Evolutionary conservation across 306 rosid genomes (phyloP).

Genomic region (Senna tora): DNA sequence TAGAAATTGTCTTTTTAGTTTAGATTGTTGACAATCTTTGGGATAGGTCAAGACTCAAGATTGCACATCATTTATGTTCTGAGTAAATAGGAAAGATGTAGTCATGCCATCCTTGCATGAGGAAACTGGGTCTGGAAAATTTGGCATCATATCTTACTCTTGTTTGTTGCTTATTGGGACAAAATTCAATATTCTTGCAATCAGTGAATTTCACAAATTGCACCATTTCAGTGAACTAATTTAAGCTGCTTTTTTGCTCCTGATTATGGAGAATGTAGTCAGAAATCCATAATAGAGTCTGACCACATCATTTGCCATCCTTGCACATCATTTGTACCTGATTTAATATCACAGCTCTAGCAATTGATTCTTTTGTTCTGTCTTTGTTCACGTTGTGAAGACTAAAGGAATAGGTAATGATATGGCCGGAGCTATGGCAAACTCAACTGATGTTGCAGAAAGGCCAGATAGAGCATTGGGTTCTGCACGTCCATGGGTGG

Average conservation of each 20-base stretch:
- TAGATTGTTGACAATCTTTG: constrained; percentile 27
- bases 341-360: constrained; percentile 1
- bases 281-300: too few species aligned
- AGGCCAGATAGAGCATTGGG: constrained; percentile 54
- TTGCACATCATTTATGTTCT: constrained; percentile 6
- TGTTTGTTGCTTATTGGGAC: constrained; percentile 24
- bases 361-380: constrained; percentile 28
- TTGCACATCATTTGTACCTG: not conserved
- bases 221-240: not conserved
- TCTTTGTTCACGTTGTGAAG: constrained; percentile 49
- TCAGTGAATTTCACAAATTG: constrained; percentile 5
- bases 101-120: constrained; percentile 24
- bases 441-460: constrained; percentile 59
- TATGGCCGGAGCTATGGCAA: constrained; percentile 49
- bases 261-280: too few species aligned
- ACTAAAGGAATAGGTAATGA: constrained; percentile 69
- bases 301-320: too few species aligned
- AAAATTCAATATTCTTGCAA: constrained; percentile 1
- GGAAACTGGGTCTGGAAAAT: constrained; percentile 23
- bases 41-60: constrained; percentile 18
- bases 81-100: constrained; percentile 5
- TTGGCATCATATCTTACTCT: constrained; percentile 17
- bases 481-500: constrained; percentile 69
- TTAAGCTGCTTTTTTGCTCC: not conserved
- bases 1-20: constrained; percentile 21